Conservation (phyloP, 192 early-diverging fungal genomes). For the Geosiphon pyriformis region DNA sequence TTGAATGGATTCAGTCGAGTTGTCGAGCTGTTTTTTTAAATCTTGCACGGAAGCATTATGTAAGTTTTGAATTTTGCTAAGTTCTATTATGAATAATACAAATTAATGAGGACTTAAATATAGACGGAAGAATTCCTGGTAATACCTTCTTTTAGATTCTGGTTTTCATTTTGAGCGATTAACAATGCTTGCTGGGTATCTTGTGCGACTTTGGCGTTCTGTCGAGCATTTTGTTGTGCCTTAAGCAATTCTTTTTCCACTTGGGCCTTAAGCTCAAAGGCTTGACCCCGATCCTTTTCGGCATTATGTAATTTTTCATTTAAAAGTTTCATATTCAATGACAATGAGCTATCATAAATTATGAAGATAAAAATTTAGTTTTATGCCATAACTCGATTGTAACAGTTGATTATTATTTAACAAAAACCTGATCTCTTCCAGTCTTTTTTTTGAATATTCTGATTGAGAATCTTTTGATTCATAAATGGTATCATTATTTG, state of each 20-base stretch:
- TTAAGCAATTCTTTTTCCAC: slow-evolving; percentile 27
- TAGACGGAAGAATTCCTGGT: too few relatives aligned
- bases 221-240: not conserved
- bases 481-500: not conserved
- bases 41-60: slow-evolving; percentile 17
- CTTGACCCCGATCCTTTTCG: slow-evolving; percentile 32
- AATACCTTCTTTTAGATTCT: slow-evolving; percentile 23
- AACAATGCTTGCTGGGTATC: slow-evolving; percentile 15
- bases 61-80: slow-evolving; percentile 25
- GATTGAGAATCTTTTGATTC: slow-evolving; percentile 29
- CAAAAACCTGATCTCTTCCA: slow-evolving; percentile 30
- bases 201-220: slow-evolving; percentile 19
- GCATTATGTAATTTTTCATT: too few relatives aligned
- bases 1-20: slow-evolving; percentile 34
- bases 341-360: too few relatives aligned
- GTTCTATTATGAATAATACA: too few relatives aligned
- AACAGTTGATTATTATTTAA: not conserved
- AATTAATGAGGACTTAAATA: too few relatives aligned
- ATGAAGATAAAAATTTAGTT: too few relatives aligned
- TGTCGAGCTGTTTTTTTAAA: slow-evolving; percentile 29
- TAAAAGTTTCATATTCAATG: too few relatives aligned
- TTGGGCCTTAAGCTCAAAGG: slow-evolving; percentile 28
- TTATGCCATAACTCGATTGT: too few relatives aligned
- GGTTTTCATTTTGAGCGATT: slow-evolving; percentile 19
- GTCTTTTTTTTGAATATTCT: slow-evolving; percentile 26